Evolutionary conservation across 2,329 filamentous ascomycete genomes (phyloP), one percentile per base, ranked within the genome.

Genomic region (Alternaria sp.): DNA sequence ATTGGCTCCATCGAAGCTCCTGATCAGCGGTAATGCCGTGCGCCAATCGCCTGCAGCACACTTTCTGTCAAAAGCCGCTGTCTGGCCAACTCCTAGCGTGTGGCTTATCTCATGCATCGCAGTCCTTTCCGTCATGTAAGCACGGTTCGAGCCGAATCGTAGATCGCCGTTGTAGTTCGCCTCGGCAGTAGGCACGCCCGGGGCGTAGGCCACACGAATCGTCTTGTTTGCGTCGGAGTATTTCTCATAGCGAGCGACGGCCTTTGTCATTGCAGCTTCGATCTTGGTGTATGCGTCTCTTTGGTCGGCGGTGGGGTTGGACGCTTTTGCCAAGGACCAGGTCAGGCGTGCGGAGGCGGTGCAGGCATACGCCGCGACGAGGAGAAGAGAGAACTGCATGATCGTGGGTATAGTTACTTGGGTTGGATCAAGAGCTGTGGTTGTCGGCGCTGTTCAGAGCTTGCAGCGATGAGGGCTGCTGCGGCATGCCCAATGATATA

Each of bases 101-200:
- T 79, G 76, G 15, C 65, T 64, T 58, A 79, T 78, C 55, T 79
- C 76, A 41, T 79, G 76, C 75, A 79, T 73, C 4, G 76, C 76
- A 11, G 75, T 78, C 49, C 76, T 73, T 65, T 79, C 69, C 2
- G 65, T 76, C 76, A 79, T 79, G 67, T 78, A 79, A 5, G 72
- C 55, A 9, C 75, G 62, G 58, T 79, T 69, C 12, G 70, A 73
- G 18, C 76, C 76, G 59, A 79, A 79, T 33, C 76, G 74, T 12
- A 79, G 61, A 58, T 77, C 73, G 41, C 76, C 76, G 60, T 76
- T 77, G 68, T 77, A 79, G 59, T 67, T 72, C n/a, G 75, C 76
- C 60, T 79, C 76, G 2, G 76, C 75, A 7, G 76, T 79, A 8
- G 75, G 75, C 0, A 79, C 76, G 33, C 76, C 70, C 3, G 76